A percentile compares a stretch with the other conserved stretches of the same genome.
phyloP scores from a whole-genome alignment of 257 asterid species.

The Penstemon newberryi region DNA sequence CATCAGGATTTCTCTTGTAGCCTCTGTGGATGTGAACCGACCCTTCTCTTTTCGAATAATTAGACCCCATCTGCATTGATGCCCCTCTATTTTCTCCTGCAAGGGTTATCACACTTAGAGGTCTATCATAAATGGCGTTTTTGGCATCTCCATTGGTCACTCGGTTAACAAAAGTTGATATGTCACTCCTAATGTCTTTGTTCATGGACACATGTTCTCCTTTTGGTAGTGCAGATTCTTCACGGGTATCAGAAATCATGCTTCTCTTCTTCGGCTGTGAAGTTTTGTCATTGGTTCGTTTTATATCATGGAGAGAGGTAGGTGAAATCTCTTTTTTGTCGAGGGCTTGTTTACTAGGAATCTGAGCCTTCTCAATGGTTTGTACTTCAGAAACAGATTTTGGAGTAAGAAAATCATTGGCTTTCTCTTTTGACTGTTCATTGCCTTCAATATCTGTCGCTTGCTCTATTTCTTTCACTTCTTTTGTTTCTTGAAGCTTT shows the following conservation, averaged over 20 bases:
- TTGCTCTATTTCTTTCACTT: constrained; percentile 51
- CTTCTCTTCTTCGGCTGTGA: constrained; percentile 33
- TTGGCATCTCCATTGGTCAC: constrained; percentile 39
- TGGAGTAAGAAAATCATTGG: constrained; percentile 21
- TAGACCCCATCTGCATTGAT: constrained; percentile 69
- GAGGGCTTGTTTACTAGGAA: constrained; percentile 25
- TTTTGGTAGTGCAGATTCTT: constrained; percentile 33
- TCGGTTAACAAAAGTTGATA: constrained; percentile 39
- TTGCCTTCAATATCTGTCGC: constrained; percentile 26
- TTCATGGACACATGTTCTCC: constrained; percentile 36
- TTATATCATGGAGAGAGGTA: constrained; percentile 30
- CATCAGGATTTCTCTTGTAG: constrained; percentile 60
- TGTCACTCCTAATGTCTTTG: constrained; percentile 45
- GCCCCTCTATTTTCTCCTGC: constrained; percentile 96
- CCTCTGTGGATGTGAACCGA: constrained; percentile 66
- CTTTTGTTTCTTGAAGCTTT: constrained; percentile 42
- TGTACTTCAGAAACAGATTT: constrained; percentile 23
- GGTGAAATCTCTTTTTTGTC: constrained; percentile 28
- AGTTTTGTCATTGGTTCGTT: constrained; percentile 28
- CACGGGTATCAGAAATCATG: constrained; percentile 14
- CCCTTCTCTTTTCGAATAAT: constrained; percentile 40
- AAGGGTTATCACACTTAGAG: constrained; percentile 67
- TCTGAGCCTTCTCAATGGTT: constrained; percentile 26
- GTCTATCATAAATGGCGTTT: constrained; percentile 34
- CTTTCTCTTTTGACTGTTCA: constrained; percentile 35